These are phyloP conservation scores for Epichloe gansuensis DNA, from an alignment of 2,329 filamentous ascomycete genomes.

Conservation along the genomic window DNA sequence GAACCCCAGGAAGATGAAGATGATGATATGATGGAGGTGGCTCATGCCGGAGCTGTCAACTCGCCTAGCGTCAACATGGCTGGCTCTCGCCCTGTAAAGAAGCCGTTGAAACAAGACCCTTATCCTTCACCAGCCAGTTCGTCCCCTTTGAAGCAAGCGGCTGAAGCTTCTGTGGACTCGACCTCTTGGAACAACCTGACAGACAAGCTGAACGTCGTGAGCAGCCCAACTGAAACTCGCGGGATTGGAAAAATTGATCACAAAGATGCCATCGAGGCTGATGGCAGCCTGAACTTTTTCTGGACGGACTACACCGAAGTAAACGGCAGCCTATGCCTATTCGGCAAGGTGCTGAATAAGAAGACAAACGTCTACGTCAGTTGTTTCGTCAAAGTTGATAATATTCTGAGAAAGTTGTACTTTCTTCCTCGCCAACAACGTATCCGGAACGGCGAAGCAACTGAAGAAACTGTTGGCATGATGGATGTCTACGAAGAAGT, in stretches of 20 bases:
- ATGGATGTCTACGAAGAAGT: conserved; percentile 83
- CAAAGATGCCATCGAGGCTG: conserved; percentile 79
- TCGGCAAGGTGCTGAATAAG: conserved; percentile 92
- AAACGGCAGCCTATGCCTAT: conserved; percentile 81
- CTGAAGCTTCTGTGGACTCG: conserved; percentile 55
- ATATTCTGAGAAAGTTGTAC: conserved; percentile 81
- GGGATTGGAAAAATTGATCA: conserved; percentile 70
- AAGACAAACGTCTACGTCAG: conserved; percentile 67
- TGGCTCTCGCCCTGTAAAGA: conserved; percentile 60
- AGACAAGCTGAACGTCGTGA: conserved; percentile 73
- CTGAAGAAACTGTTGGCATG: conserved; percentile 70
- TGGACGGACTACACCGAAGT: conserved; percentile 95
- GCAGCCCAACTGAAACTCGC: conserved; percentile 52
- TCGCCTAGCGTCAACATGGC: conserved; percentile 70
- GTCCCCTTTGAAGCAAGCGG: conserved; percentile 49
- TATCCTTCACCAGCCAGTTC: conserved; percentile 64
- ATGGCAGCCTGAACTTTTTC: conserved; percentile 87
- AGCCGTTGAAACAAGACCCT: conserved; percentile 52
- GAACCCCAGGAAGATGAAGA: conserved; percentile 53
- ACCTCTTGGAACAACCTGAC: conserved; percentile 82
- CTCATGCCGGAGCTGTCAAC: conserved; percentile 58
- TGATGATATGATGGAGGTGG: conserved; percentile 78
- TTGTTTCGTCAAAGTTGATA: conserved; percentile 93
- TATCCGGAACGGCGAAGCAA: conserved; percentile 47
- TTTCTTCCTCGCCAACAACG: conserved; percentile 69